A percentile compares a stretch with the other conserved stretches of the same genome.
phyloP scores from a whole-genome alignment of 1,284 basidiomycete species.

The Trichosporon inkin region DNA sequence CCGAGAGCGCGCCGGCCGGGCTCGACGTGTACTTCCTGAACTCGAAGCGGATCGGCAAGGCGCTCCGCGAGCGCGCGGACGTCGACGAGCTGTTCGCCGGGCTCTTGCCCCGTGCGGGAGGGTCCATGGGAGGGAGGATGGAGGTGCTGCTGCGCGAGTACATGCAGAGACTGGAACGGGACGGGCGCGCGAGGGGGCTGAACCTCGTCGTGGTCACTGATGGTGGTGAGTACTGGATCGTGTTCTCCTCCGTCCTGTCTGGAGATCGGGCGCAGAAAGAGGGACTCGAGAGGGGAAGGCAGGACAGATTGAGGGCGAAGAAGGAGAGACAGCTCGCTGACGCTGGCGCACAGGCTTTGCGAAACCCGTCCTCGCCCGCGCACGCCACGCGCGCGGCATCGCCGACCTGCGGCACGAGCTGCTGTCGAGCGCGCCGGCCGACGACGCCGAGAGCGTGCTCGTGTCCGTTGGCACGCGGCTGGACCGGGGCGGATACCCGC shows the following conservation, averaged over 20 bases:
- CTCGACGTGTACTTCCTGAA: slow-evolving; percentile 50
- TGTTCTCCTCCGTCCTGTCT: no score
- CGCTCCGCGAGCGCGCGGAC: slow-evolving; percentile 30
- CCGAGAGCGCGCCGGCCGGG: slow-evolving; percentile 41
- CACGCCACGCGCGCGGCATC: slow-evolving; percentile 5
- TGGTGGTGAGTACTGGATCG: slow-evolving; percentile 25
- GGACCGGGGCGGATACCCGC: slow-evolving; percentile 47
- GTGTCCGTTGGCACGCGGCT: slow-evolving; percentile 38
- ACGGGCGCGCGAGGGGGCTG: slow-evolving; percentile 21
- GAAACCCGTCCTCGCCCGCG: slow-evolving; percentile 25
- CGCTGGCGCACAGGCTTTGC: slow-evolving; percentile 31
- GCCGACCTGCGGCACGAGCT: slow-evolving; percentile 20
- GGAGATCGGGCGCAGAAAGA: no score
- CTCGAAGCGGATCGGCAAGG: slow-evolving; percentile 42
- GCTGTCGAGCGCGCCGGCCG: slow-evolving; percentile 29
- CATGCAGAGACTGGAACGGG: slow-evolving; percentile 40
- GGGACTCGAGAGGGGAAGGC: no score
- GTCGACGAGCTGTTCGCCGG: slow-evolving; percentile 47
- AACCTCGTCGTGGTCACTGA: slow-evolving; percentile 46
- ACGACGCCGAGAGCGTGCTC: slow-evolving; percentile 42
- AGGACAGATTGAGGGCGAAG: no score
- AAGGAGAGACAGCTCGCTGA: no score
- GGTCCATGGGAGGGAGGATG: slow-evolving; percentile 41
- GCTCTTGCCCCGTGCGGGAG: slow-evolving; percentile 40
- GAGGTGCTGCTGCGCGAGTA: slow-evolving; percentile 45